These are phyloP conservation scores for Chlamydomonas sphaeroides DNA, from an alignment of 139 green algal genomes.

Conservation along the genomic window DNA sequence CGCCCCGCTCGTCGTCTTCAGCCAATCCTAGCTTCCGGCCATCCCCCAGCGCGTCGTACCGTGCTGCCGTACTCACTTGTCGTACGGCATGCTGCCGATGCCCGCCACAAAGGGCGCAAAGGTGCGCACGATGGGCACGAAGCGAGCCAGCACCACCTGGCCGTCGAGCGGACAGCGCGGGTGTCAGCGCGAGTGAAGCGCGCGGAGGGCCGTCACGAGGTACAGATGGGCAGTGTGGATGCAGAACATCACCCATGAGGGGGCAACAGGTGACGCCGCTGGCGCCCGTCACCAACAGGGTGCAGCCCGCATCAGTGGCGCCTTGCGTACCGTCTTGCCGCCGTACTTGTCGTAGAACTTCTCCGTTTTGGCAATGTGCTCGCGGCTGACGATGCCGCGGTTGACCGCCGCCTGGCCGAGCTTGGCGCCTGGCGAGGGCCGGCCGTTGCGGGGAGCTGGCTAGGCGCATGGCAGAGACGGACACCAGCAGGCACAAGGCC, in stretches of 20 bases:
- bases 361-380: conserved; percentile 86
- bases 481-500: no score
- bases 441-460: no score
- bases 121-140: conserved; percentile 93
- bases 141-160: conserved; percentile 86
- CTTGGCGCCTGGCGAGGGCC: conserved; percentile 44
- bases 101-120: conserved; percentile 95
- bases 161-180: neutral
- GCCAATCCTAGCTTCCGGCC: no score
- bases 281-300: no score
- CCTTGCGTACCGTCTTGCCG: conserved; percentile 76
- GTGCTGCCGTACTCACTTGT: conserved; percentile 42
- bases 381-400: conserved; percentile 65
- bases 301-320: no score
- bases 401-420: conserved; percentile 64
- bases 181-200: no score
- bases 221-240: no score
- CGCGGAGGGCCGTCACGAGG: no score
- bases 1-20: no score
- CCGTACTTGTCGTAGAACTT: conserved; percentile 67
- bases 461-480: no score
- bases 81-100: conserved; percentile 84
- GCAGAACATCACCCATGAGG: no score
- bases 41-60: conserved; percentile 23
- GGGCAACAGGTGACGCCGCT: no score